Evolutionary conservation across 1,284 basidiomycete species (phyloP).

Genomic region (Pyrrhoderma lamaoense): DNA sequence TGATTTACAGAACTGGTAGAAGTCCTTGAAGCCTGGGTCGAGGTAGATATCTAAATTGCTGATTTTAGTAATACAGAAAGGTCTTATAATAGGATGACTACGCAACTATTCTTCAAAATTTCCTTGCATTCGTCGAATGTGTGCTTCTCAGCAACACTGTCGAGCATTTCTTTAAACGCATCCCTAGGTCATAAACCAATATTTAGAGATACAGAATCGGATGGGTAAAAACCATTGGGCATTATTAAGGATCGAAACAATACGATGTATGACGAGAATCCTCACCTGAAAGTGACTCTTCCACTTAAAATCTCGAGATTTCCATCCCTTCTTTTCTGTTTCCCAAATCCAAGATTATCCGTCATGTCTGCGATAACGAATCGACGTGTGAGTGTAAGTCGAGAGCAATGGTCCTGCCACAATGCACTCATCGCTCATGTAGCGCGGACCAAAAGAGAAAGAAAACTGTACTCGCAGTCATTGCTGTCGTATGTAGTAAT

Average conservation of each 20-base stretch:
- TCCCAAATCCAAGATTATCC: constrained; percentile 69
- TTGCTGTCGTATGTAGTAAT: constrained; percentile 89
- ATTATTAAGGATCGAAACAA: constrained; percentile 17
- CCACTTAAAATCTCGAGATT: constrained; percentile 70
- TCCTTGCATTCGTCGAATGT: constrained; percentile 78
- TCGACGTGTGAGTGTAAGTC: not conserved
- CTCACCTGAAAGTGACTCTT: constrained; percentile 62
- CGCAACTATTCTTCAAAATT: constrained; percentile 51
- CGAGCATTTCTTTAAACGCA: constrained; percentile 72
- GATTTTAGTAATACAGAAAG: constrained; percentile 20
- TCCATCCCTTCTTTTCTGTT: constrained; percentile 56
- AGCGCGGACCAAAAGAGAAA: not conserved
- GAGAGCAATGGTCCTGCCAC: constrained; percentile 2
- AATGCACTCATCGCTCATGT: constrained; percentile 9
- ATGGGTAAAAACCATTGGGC: not conserved
- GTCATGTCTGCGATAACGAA: constrained; percentile 51
- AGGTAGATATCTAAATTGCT: constrained; percentile 62
- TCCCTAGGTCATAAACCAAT: constrained; percentile 41
- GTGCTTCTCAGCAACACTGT: constrained; percentile 59
- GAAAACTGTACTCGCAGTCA: constrained; percentile 55
- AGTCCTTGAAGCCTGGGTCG: constrained; percentile 82
- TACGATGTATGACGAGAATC: not conserved
- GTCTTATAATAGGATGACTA: not conserved
- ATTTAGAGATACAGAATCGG: not conserved
- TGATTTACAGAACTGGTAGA: constrained; percentile 73